Evolutionary conservation across 441 rosid species (phyloP), one percentile per base, ranked within the genome.

Genomic region (Erodium chrysanthum): DNA sequence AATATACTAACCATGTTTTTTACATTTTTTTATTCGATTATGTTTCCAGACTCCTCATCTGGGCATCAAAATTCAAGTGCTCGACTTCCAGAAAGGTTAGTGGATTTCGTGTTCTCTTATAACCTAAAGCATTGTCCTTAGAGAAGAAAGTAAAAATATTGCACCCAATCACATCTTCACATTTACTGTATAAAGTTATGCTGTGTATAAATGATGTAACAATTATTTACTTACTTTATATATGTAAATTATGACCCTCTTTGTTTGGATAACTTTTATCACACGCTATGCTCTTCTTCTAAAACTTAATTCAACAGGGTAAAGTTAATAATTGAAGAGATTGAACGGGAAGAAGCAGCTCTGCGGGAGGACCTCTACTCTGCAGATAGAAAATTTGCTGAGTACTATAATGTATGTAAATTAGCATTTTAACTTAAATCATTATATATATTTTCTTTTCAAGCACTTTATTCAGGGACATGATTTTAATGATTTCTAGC

Each of bases 21-120:
- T 31, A 31, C 35, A 31, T 31, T 31, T 31, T 25, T 31, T 31
- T 31, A 31, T 4, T 29, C n/a, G 20, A 71, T 52, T 70, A 65
- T 56, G 35, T 23, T 67, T 83, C 71, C 89, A 93, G 97, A 93
- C 74, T 81, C 83, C 61, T 83, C 89, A 59, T 79, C 90, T 69
- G 85, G 82, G 78, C 79, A 66, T 77, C 92, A 85, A 75, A 84
- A 80, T 71, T 86, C 88, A 70, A 82, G 84, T 73, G 84, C 96
- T 67, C 84, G 92, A 64, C 91, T 93, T 73, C 97, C 96, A 68
- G 97, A 91, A 81, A 93, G 98, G 97, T 91, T 79, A 69, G 81
- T 64, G 66, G 64, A 63, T 62, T 3, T 14, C 42, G 71, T 31
- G 72, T 9, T 70, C 35, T 31, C 67, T 18, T 46, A 68, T 37